Base-by-base conservation (phyloP, 441 rosid species). In the Raphanus hybrid region DNA sequence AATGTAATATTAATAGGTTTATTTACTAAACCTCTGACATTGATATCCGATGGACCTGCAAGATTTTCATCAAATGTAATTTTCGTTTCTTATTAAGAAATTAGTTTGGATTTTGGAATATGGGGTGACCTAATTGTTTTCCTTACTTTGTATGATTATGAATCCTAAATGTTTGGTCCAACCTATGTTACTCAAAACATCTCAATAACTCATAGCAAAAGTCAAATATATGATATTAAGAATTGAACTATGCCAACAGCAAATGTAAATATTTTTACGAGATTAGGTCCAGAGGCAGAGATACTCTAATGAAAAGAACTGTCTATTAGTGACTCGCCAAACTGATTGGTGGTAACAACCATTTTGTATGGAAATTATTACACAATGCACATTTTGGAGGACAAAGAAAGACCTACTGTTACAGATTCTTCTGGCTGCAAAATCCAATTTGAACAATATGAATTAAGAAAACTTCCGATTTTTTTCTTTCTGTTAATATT, bases 271-370 rank as follows among this genome's bases (percentile, higher is more conserved):
- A 12, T 11, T 26, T 27, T 23, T 23, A 60, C n/a, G 9, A 12
- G 64, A 27, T 5, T 60, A 12, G 64, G 64, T 60, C 34, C 63
- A 60, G 39, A 27, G 37, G n/a, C 63, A 60, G 39, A 60, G 37
- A 26, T 7, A 59, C 64, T 27, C 18, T 12, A 12, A 34, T 12
- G 37, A 10, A 54, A 11, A 61, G 6, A 61, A n/a, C 18, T 27
- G 7, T 27, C n/a, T n/a, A 15, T 60, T 59, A 39, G 15, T 45
- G 52, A 45, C 15, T 45, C 15, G 6, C 52, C 15, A 29, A 61
- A 27, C 16, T 60, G 64, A 12, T 60, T n/a, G 64, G 39, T 27
- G 64, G 15, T 3, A 45, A 60, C 3, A 60, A 61, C 4, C 65
- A 61, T 6, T 3, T 3, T 23, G 29, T 23, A 58, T 23, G 65